Conservation (phyloP, 1,284 basidiomycete species). For the Ustilago sp. region DNA sequence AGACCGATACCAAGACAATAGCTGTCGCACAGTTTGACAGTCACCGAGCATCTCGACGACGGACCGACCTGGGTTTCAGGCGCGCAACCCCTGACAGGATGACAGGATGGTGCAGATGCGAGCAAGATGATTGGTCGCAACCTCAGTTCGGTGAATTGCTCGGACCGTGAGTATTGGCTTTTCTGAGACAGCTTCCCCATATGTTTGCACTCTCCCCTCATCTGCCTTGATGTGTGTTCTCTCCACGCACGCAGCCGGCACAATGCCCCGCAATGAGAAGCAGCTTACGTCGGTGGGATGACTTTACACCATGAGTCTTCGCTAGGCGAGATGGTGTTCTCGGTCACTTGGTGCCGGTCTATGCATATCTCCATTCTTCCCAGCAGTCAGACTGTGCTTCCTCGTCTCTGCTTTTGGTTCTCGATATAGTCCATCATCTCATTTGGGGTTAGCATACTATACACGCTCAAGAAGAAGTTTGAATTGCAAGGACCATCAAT, state of each 20-base stretch:
- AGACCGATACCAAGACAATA: too few species aligned
- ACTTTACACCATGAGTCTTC: not conserved
- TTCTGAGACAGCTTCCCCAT: slow-evolving; percentile 3
- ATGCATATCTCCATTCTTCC: not conserved
- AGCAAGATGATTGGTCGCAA: slow-evolving; percentile 9
- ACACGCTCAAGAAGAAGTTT: too few species aligned
- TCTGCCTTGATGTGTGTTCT: not conserved
- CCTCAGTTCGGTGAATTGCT: slow-evolving; percentile 25
- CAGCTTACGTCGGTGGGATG: not conserved
- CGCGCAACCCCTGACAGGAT: not conserved
- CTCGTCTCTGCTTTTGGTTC: not conserved
- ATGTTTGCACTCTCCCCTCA: not conserved
- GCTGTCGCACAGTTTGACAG: too few species aligned
- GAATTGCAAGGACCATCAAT: too few species aligned
- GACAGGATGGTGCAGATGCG: slow-evolving; percentile 4
- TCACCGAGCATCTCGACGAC: too few species aligned
- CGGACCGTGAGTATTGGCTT: slow-evolving; percentile 1
- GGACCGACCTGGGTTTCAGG: too few species aligned
- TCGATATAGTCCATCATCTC: not conserved
- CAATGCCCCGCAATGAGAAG: slow-evolving; percentile 1
- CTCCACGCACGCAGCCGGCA: not conserved
- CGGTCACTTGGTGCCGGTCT: not conserved
- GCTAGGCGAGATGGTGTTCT: not conserved
- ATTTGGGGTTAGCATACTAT: too few species aligned
- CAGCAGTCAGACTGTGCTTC: not conserved